A percentile compares a stretch with the other conserved stretches of the same genome.
Conservation (phyloP, 805 yeast genomes). For the Wickerhamiella galacta region DNA sequence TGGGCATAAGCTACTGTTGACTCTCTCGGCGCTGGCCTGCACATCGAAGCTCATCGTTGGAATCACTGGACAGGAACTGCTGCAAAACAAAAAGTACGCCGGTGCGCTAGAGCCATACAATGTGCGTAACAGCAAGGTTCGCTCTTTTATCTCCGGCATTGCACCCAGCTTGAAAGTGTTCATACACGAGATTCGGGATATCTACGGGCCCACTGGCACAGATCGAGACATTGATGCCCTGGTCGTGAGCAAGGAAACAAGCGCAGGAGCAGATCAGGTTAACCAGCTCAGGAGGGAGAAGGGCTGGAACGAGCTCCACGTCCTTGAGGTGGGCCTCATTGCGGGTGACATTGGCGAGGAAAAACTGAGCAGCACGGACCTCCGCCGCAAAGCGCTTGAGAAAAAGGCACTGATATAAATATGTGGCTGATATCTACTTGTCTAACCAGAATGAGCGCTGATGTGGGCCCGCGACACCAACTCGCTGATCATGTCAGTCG, state of each 20-base stretch:
- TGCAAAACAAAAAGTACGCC: slow-evolving; percentile 57
- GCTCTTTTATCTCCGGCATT: slow-evolving; percentile 31
- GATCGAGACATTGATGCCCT: slow-evolving; percentile 59
- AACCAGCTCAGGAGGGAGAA: slow-evolving; percentile 46
- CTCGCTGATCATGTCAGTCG: slow-evolving; percentile 9
- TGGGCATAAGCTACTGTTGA: slow-evolving; percentile 78
- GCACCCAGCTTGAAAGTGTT: slow-evolving; percentile 33
- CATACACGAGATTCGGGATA: slow-evolving; percentile 53
- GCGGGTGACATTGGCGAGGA: slow-evolving; percentile 32
- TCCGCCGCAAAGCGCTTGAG: slow-evolving; percentile 31
- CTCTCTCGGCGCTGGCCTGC: slow-evolving; percentile 52
- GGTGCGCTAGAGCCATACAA: slow-evolving; percentile 46
- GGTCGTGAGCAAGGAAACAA: slow-evolving; percentile 67
- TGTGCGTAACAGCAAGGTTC: slow-evolving; percentile 31
- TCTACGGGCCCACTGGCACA: slow-evolving; percentile 87
- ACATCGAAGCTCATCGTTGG: slow-evolving; percentile 51
- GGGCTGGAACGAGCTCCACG: slow-evolving; percentile 34
- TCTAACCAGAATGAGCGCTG: background rate
- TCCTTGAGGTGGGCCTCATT: slow-evolving; percentile 48
- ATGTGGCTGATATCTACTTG: background rate
- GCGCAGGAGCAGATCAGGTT: slow-evolving; percentile 53
- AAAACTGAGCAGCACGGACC: slow-evolving; percentile 72
- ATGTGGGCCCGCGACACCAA: no score
- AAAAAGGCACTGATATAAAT: background rate
- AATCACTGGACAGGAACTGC: slow-evolving; percentile 56